phyloP scores from a whole-genome alignment of 2,329 filamentous ascomycete genomes.

The Amylocarpus encephaloides region DNA sequence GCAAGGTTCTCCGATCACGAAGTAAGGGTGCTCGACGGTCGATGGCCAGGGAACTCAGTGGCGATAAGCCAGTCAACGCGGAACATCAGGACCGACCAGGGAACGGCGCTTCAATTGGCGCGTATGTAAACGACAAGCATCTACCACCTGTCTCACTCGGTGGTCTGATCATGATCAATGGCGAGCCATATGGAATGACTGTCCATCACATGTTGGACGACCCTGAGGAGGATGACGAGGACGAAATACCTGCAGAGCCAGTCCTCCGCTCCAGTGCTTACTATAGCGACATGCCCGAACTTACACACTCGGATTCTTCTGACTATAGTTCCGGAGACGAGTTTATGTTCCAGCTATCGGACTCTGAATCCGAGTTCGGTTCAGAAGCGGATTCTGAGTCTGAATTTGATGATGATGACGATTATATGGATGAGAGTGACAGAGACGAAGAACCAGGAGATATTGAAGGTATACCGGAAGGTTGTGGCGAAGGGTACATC shows the following conservation, averaged over 20 bases:
- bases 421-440: slow-evolving; percentile 46
- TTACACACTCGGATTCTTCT: slow-evolving; percentile 31
- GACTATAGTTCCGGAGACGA: slow-evolving; percentile 37
- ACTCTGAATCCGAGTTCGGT: slow-evolving; percentile 48
- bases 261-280: slow-evolving; percentile 27
- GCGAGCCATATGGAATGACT: slow-evolving; percentile 84
- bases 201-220: slow-evolving; percentile 94
- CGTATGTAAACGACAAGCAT: slow-evolving; percentile 78
- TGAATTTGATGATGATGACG: slow-evolving; percentile 24
- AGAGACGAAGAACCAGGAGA: slow-evolving; percentile 62
- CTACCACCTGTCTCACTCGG: slow-evolving; percentile 88
- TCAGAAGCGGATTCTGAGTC: slow-evolving; percentile 32
- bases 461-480: slow-evolving; percentile 68
- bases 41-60: slow-evolving; percentile 35
- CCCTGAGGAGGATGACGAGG: slow-evolving; percentile 40
- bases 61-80: slow-evolving; percentile 55
- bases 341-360: slow-evolving; percentile 54
- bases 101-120: slow-evolving; percentile 89
- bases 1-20: slow-evolving; percentile 58
- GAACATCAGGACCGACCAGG: slow-evolving; percentile 71
- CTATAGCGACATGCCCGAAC: slow-evolving; percentile 30
- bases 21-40: slow-evolving; percentile 37
- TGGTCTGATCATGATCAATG: slow-evolving; percentile 78
- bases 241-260: slow-evolving; percentile 28
- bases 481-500: slow-evolving; percentile 68